A percentile compares a stretch with the other conserved stretches of the same genome.
Evolutionary conservation across 2,329 filamentous ascomycete species (phyloP).

Genomic region (Exophiala xenobiotica): DNA sequence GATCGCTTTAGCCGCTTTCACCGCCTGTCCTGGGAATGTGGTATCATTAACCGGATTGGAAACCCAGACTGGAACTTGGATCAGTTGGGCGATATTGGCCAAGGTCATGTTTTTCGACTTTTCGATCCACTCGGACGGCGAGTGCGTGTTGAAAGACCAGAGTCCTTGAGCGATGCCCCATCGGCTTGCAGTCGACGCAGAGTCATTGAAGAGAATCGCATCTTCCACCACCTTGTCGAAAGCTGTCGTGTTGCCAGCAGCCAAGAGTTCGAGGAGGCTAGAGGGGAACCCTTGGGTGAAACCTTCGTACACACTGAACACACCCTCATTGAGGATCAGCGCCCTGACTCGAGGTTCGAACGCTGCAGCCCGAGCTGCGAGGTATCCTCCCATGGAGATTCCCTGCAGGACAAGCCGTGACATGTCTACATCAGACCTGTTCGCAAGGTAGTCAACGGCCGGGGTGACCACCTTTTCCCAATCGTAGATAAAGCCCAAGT

Average conservation of each 20-base stretch:
- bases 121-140: constrained; percentile 34
- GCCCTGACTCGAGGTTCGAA: constrained; percentile 9
- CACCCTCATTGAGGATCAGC: constrained; percentile 5
- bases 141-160: constrained; percentile 36
- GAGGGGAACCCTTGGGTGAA: neutral
- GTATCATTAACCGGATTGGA: constrained; percentile 28
- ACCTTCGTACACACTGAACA: no score
- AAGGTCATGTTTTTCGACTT: constrained; percentile 23
- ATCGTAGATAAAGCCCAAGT: constrained; percentile 43
- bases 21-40: constrained; percentile 27
- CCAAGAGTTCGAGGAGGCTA: neutral
- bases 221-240: no score
- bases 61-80: constrained; percentile 30
- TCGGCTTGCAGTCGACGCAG: constrained; percentile 26
- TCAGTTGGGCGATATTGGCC: constrained; percentile 25
- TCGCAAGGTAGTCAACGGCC: constrained; percentile 39
- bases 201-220: no score
- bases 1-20: constrained; percentile 22
- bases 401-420: neutral
- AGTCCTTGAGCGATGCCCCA: constrained; percentile 40
- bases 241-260: neutral
- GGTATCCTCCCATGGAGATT: constrained; percentile 7
- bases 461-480: constrained; percentile 45
- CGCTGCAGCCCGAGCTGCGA: constrained; percentile 8
- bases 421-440: constrained; percentile 3